Evolutionary conservation across 352 stramenopile species (phyloP).

Genomic region (Pythium coloratum): DNA sequence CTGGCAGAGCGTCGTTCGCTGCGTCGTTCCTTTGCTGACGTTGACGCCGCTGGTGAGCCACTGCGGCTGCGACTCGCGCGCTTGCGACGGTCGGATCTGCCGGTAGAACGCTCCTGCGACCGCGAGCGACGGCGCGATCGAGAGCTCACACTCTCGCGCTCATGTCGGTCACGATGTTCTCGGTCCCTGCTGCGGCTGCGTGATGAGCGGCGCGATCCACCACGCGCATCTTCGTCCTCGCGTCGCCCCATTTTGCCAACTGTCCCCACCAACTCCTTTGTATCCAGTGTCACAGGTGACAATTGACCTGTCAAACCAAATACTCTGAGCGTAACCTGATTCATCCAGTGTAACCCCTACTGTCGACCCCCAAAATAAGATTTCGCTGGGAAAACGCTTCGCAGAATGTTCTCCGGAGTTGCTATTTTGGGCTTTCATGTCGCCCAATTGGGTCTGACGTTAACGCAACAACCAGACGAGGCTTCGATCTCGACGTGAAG

Average conservation of each 20-base stretch:
- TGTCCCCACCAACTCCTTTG: background rate
- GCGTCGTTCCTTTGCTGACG: background rate
- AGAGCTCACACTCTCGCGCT: conserved; percentile 14
- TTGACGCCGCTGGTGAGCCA: background rate
- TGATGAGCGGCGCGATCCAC: conserved; percentile 9
- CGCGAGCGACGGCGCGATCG: conserved; percentile 23
- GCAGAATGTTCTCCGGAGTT: background rate
- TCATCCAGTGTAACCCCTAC: background rate
- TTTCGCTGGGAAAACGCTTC: background rate
- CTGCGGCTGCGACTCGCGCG: background rate
- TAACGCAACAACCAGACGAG: background rate
- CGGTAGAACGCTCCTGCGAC: conserved; percentile 9
- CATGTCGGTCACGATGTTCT: background rate
- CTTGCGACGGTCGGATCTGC: background rate
- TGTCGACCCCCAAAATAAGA: conserved; percentile 1
- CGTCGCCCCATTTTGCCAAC: background rate
- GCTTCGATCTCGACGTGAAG: background rate
- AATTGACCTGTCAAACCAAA: background rate
- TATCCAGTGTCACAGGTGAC: background rate
- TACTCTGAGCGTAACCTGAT: background rate
- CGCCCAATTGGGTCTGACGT: background rate
- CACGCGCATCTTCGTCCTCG: background rate
- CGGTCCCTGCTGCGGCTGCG: conserved; percentile 13
- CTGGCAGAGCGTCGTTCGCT: background rate
- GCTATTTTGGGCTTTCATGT: conserved; percentile 2